Evolutionary conservation across 2,329 filamentous ascomycete species (phyloP), one percentile per base, ranked within the genome.

Genomic region (Ceratocystis harringtonii): DNA sequence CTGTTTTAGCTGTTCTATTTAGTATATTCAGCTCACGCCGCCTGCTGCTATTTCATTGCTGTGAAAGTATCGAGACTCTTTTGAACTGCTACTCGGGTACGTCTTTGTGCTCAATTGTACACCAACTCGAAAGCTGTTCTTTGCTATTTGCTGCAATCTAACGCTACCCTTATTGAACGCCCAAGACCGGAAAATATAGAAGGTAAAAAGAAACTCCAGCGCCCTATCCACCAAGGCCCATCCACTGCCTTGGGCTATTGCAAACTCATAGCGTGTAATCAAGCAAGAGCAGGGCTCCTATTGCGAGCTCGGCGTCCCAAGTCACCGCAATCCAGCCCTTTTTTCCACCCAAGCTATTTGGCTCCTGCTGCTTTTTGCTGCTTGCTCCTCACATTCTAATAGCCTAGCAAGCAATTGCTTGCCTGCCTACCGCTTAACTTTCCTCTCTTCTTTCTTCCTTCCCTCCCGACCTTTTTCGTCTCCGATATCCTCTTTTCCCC

Each of bases 401-500:
- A 52, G 10, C 7, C 22, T 28, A 52, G 48, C 48, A 25, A 52
- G 19, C 48, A 52, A 25, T 52, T 50, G 43, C 55, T 55, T 45
- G 25, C 17, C 52, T 25, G 19, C 45, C 10, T 30, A 55, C 28
- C 64, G 44, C 52, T 41, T 17, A 48, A 30, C 57, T 60, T 52
- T 8, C 17, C 41, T 45, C 25, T 17, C 32, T 41, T 36, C 58
- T 30, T n/a, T 64, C 61, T 48, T 62, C 22, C 61, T 32, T 62
- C 25, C 41, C 45, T 60, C 50, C 50, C 25, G 63, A 57, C 52
- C 52, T 58, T 64, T 57, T 57, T 64, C 61, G 61, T 62, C 61
- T 50, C 61, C 43, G 43, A 50, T 62, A 45, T 50, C 61, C 43
- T 62, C 61, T 50, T 62, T 62, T 44, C 30, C 25, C 61, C 41